phyloP scores from a whole-genome alignment of 192 early-diverging fungal genomes.

The Mortierella alpina region DNA sequence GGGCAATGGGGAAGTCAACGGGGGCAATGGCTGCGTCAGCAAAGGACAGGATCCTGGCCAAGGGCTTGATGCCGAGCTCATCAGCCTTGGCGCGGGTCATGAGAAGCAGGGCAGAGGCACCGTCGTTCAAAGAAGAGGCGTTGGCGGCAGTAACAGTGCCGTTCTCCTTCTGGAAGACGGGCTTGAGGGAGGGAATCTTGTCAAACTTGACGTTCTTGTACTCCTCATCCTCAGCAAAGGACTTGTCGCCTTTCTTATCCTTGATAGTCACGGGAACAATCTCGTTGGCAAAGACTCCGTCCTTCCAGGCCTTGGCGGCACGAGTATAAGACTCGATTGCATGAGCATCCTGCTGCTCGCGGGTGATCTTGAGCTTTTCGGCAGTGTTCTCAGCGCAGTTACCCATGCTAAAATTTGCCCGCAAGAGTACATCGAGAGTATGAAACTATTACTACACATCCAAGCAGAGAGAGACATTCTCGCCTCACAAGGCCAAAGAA shows the following conservation, averaged over 20 bases:
- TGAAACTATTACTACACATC: not conserved
- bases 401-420: conserved; percentile 57
- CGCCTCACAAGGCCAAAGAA: not conserved
- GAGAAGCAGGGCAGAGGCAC: conserved; percentile 91
- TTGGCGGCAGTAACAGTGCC: conserved; percentile 96
- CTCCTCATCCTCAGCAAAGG: conserved; percentile 91
- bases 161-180: conserved; percentile 86
- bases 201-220: conserved; percentile 94
- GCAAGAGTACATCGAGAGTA: not conserved
- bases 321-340: conserved; percentile 88
- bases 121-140: conserved; percentile 95
- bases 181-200: conserved; percentile 80
- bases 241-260: conserved; percentile 83
- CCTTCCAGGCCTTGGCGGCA: conserved; percentile 88
- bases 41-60: conserved; percentile 88
- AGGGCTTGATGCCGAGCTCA: conserved; percentile 82
- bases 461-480: not conserved
- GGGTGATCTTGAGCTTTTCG: conserved; percentile 83
- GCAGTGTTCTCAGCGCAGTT: conserved; percentile 91
- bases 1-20: conserved; percentile 96
- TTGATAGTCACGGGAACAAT: conserved; percentile 87
- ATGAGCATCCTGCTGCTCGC: conserved; percentile 92
- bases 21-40: conserved; percentile 93
- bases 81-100: conserved; percentile 81
- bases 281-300: conserved; percentile 85